Evolutionary conservation across 768 basidiomycete species (phyloP).

Genomic region (Lentinula edodes): DNA sequence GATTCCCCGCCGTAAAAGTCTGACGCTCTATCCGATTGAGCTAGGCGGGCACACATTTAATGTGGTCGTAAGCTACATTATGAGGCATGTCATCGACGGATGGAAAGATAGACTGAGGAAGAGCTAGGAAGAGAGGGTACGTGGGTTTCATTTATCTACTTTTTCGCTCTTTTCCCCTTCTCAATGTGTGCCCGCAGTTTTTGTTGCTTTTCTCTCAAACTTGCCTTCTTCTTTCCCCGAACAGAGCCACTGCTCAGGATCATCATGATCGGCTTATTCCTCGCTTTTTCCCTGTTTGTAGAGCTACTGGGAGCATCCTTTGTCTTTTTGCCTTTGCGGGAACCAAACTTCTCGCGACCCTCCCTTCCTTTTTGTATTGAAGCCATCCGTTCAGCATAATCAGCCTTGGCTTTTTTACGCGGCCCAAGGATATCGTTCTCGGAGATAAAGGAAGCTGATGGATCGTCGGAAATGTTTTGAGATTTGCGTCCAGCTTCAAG

Average conservation of each 20-base stretch:
- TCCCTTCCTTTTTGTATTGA: slow-evolving; percentile 90
- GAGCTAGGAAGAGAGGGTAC: too few relatives aligned
- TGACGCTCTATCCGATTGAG: slow-evolving; percentile 66
- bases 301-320: slow-evolving; percentile 78
- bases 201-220: slow-evolving; percentile 75
- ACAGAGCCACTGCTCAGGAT: slow-evolving; percentile 72
- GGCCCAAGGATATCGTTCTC: slow-evolving; percentile 92
- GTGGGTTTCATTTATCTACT: background rate
- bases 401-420: slow-evolving; percentile 87
- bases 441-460: slow-evolving; percentile 59
- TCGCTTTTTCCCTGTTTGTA: slow-evolving; percentile 88
- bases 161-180: slow-evolving; percentile 46
- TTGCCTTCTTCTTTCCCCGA: slow-evolving; percentile 79
- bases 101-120: background rate
- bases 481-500: slow-evolving; percentile 66
- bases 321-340: slow-evolving; percentile 86
- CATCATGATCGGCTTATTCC: slow-evolving; percentile 97
- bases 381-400: slow-evolving; percentile 91
- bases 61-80: too few relatives aligned
- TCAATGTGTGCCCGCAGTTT: slow-evolving; percentile 74
- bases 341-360: slow-evolving; percentile 90
- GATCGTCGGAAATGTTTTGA: slow-evolving; percentile 18
- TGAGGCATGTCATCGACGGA: too few relatives aligned
- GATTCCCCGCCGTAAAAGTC: slow-evolving; percentile 26
- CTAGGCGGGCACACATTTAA: slow-evolving; percentile 50